These are phyloP conservation scores for Anisodus acutangulus DNA, from an alignment of 257 asterid species.

Conservation along the genomic window DNA sequence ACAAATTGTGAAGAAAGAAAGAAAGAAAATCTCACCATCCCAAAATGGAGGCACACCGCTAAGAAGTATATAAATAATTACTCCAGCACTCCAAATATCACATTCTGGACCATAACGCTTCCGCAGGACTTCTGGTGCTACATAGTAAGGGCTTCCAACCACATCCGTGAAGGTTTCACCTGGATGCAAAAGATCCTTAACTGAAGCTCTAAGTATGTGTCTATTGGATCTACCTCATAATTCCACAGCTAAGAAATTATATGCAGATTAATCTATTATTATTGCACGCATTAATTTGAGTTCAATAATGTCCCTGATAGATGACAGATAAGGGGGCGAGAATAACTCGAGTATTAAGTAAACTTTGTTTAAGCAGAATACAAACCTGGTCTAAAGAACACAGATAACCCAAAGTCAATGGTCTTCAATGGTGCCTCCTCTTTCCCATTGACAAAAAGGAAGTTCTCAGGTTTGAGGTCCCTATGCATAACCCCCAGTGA, in stretches of 20 bases:
- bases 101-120: constrained; percentile 68
- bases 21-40: constrained; percentile 55
- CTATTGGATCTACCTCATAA: background rate
- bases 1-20: background rate
- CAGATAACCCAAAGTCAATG: constrained; percentile 80
- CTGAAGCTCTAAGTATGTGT: background rate
- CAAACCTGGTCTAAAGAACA: constrained; percentile 86
- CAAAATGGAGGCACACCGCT: constrained; percentile 76
- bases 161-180: constrained; percentile 62
- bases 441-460: constrained; percentile 61
- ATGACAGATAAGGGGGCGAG: background rate
- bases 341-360: background rate
- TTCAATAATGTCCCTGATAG: background rate
- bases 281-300: background rate
- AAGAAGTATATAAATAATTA: constrained; percentile 62
- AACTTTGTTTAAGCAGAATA: background rate
- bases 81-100: constrained; percentile 80
- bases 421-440: constrained; percentile 75
- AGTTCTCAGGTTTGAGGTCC: constrained; percentile 89
- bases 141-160: constrained; percentile 77
- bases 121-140: constrained; percentile 65
- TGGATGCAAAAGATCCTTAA: constrained; percentile 29
- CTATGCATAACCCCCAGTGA: constrained; percentile 93
- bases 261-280: background rate
- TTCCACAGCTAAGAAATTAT: background rate